Evolutionary conservation across 2,329 filamentous ascomycete genomes (phyloP).

Genomic region (Chalara sp.): DNA sequence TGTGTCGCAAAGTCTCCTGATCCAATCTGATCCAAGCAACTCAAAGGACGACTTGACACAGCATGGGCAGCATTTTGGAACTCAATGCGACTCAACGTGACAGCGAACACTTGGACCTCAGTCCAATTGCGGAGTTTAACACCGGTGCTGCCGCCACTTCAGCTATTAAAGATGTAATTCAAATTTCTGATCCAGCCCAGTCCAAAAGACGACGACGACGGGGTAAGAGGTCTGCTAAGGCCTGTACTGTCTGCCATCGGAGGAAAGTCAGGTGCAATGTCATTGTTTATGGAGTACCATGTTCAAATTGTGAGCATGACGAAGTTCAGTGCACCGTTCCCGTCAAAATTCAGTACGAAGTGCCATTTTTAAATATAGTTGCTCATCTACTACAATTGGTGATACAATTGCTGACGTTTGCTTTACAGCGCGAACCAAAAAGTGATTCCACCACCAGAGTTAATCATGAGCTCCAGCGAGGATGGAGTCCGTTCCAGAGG

Average conservation of each 20-base stretch:
- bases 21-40: no score
- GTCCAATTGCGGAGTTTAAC: no score
- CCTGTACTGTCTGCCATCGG: slow-evolving; percentile 5
- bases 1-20: no score
- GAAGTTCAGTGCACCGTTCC: slow-evolving; percentile 4
- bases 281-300: slow-evolving; percentile 5
- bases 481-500: background rate
- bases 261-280: slow-evolving; percentile 12
- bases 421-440: background rate
- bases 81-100: no score
- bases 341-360: background rate
- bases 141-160: no score
- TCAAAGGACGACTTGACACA: no score
- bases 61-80: no score
- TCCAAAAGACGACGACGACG: background rate
- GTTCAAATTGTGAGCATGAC: slow-evolving; percentile 7
- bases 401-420: background rate
- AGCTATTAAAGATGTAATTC: no score
- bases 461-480: background rate
- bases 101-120: no score
- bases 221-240: slow-evolving; percentile 3
- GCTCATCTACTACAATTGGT: background rate
- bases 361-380: background rate
- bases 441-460: background rate
- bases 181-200: no score